These are phyloP conservation scores for Tieghemiomyces parasiticus DNA, from an alignment of 192 early-diverging fungal genomes.

Conservation along the genomic window DNA sequence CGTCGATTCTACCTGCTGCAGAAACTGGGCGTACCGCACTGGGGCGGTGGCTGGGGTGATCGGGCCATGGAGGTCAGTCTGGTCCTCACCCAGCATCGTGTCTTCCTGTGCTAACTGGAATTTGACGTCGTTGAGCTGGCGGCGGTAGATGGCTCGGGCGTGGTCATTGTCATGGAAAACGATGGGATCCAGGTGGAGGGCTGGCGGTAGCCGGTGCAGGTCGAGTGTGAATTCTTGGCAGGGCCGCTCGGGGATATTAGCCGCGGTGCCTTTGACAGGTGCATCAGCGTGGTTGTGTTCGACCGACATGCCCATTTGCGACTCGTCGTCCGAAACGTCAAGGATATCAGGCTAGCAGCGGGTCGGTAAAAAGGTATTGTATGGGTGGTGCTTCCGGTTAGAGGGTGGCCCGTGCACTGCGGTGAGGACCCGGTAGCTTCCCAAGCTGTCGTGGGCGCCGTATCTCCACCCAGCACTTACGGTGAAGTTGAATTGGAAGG, in stretches of 20 bases:
- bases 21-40: not conserved
- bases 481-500: not conserved
- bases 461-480: not conserved
- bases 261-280: not conserved
- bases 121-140: conserved; percentile 65
- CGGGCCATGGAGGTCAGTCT: not conserved
- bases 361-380: not conserved
- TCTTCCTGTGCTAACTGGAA: conserved; percentile 70
- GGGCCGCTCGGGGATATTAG: not conserved
- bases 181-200: not conserved
- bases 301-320: not conserved
- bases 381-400: not conserved
- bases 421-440: not conserved
- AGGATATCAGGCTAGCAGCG: not conserved
- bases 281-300: not conserved
- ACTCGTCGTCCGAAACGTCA: not conserved
- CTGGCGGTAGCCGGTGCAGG: not conserved
- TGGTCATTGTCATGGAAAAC: conserved; percentile 11
- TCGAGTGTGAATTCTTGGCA: not conserved
- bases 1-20: conserved; percentile 16
- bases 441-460: not conserved
- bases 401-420: not conserved
- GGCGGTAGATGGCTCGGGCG: conserved; percentile 36
- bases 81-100: conserved; percentile 24
- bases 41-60: not conserved